Percentiles rank a stretch among this genome's conserved stretches.
phyloP scores from a whole-genome alignment of 139 green algal species.

The Chlamydomonas incerta region DNA sequence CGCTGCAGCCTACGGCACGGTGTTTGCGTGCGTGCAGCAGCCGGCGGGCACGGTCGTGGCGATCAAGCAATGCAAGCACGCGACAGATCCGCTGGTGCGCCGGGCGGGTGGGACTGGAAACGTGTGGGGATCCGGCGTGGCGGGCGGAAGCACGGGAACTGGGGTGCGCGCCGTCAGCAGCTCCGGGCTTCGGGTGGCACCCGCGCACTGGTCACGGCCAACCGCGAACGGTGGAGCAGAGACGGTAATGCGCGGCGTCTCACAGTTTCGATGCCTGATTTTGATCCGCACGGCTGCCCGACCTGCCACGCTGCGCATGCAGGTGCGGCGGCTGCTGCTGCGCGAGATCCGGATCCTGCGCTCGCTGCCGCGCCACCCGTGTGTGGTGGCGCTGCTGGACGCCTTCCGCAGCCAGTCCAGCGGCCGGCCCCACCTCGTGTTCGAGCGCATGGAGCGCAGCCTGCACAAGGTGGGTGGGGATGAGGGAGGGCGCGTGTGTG shows the following conservation, averaged over 20 bases:
- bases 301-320: background rate
- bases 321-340: background rate
- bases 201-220: too few relatives aligned
- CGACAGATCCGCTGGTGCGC: background rate
- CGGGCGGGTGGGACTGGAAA: too few relatives aligned
- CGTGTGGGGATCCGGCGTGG: too few relatives aligned
- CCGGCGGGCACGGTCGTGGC: background rate
- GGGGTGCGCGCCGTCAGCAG: too few relatives aligned
- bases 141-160: too few relatives aligned
- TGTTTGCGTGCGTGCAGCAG: background rate
- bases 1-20: background rate
- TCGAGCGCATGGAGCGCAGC: background rate
- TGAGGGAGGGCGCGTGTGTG: too few relatives aligned
- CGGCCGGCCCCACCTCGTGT: background rate
- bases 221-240: too few relatives aligned
- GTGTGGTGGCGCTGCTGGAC: background rate
- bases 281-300: too few relatives aligned
- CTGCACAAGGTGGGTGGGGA: background rate
- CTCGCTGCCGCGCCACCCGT: background rate
- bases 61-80: background rate
- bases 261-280: too few relatives aligned
- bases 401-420: background rate
- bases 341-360: background rate
- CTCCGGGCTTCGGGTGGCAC: too few relatives aligned
- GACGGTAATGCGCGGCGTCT: too few relatives aligned